Conservation (phyloP, 768 basidiomycete species). For the Mycena filopes region DNA sequence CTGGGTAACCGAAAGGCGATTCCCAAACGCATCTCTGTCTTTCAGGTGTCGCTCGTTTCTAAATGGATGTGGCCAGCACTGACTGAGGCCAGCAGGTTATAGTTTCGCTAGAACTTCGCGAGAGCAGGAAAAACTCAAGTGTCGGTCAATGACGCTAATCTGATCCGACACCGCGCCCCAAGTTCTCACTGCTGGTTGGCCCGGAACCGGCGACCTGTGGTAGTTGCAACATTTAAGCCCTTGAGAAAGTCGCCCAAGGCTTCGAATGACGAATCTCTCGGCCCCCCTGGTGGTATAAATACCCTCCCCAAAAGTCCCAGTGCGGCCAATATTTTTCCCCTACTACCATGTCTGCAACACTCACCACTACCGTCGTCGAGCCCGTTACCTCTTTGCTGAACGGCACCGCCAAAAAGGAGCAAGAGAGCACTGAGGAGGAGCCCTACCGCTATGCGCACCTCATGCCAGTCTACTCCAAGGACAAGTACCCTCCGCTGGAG, state of each 20-base stretch:
- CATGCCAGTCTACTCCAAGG: slow-evolving; percentile 71
- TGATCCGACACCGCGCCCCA: neutral
- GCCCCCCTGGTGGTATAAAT: slow-evolving; percentile 9
- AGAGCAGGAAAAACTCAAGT: no score
- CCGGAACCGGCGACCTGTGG: neutral
- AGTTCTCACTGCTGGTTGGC: neutral
- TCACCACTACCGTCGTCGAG: slow-evolving; percentile 17
- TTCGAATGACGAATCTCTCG: slow-evolving; percentile 15
- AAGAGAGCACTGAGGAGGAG: slow-evolving; percentile 23
- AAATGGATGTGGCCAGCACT: no score
- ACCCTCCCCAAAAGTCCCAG: neutral
- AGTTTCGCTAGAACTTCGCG: no score
- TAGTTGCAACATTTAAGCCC: neutral
- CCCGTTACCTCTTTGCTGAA: slow-evolving; percentile 9
- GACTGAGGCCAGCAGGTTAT: no score
- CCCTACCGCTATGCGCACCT: slow-evolving; percentile 76
- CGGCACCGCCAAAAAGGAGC: slow-evolving; percentile 11
- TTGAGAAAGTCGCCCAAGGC: neutral
- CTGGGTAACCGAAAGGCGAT: neutral
- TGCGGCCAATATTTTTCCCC: neutral
- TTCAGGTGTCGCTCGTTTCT: no score
- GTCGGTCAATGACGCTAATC: no score
- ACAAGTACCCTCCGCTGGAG: slow-evolving; percentile 72
- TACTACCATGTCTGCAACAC: slow-evolving; percentile 18
- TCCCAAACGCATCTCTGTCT: neutral